Conservation (phyloP, 2,329 filamentous ascomycete genomes). For the Colletotrichum tropicicola region DNA sequence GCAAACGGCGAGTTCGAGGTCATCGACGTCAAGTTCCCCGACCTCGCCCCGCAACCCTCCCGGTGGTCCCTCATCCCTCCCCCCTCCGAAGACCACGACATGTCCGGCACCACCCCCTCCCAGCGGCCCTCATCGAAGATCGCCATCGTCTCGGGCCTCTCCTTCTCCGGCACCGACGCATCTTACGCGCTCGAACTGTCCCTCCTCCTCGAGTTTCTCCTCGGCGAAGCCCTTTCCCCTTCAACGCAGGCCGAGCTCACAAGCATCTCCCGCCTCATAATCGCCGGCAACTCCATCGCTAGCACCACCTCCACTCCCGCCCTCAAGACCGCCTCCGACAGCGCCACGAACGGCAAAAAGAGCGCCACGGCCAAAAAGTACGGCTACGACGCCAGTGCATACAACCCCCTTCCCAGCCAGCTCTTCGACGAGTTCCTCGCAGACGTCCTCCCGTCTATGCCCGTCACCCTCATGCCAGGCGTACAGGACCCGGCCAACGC, state of each 20-base stretch:
- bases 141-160: constrained; percentile 88
- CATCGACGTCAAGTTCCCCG: constrained; percentile 87
- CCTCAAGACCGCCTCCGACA: constrained; percentile 54
- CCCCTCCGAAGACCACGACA: constrained; percentile 60
- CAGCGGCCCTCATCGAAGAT: constrained; percentile 60
- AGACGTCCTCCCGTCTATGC: constrained; percentile 83
- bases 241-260: constrained; percentile 66
- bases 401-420: constrained; percentile 86
- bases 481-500: constrained; percentile 87
- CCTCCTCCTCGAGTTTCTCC: constrained; percentile 85
- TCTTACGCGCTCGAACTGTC: constrained; percentile 80
- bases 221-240: constrained; percentile 79
- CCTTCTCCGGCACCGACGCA: constrained; percentile 77
- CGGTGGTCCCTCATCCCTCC: constrained; percentile 77
- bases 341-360: constrained; percentile 56
- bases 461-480: constrained; percentile 89
- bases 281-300: constrained; percentile 90
- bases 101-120: constrained; percentile 54
- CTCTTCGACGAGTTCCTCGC: constrained; percentile 86
- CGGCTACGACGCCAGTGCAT: constrained; percentile 89
- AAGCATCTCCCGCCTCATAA: constrained; percentile 83
- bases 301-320: constrained; percentile 48
- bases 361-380: constrained; percentile 76
- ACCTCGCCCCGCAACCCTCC: constrained; percentile 82
- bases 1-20: constrained; percentile 91